These are phyloP conservation scores for Neospermospora avenae DNA, from an alignment of 2,329 filamentous ascomycete genomes.

Conservation along the genomic window DNA sequence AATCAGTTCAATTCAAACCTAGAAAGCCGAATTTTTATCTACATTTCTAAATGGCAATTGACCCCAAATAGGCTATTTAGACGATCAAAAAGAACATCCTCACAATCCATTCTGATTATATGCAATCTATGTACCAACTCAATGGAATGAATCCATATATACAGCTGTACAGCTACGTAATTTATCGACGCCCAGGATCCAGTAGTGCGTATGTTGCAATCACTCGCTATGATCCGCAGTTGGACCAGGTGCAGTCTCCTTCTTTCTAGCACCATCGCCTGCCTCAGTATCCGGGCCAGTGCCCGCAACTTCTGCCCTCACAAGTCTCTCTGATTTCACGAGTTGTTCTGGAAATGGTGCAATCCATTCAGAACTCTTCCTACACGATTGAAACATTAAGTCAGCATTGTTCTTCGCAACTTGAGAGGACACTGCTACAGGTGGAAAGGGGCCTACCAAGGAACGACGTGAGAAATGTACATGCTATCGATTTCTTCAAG, in stretches of 20 bases:
- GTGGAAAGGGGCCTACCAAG: not conserved
- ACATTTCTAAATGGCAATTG: too few species aligned
- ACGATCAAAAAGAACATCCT: too few species aligned
- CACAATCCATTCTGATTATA: too few species aligned
- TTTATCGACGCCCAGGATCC: not conserved
- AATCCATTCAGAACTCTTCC: slow-evolving; percentile 20
- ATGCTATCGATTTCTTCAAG: slow-evolving; percentile 28
- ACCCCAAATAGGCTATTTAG: not conserved
- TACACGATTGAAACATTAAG: not conserved
- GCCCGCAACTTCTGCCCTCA: slow-evolving; percentile 10
- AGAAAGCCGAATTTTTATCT: not conserved
- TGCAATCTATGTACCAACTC: too few species aligned
- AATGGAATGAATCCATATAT: too few species aligned
- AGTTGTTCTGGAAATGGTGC: slow-evolving; percentile 19
- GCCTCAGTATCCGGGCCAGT: slow-evolving; percentile 17
- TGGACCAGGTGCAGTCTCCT: slow-evolving; percentile 15
- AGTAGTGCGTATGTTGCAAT: not conserved
- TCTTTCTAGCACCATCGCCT: slow-evolving; percentile 13
- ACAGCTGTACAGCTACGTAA: not conserved
- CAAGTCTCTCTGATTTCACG: slow-evolving; percentile 20
- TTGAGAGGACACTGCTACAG: not conserved
- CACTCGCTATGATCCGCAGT: not conserved
- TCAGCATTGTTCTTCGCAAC: not conserved
- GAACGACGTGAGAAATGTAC: slow-evolving; percentile 25
- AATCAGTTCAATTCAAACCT: not conserved